Evolutionary conservation across 2,329 filamentous ascomycete species (phyloP).

Genomic region (Phialophora verrucosa): DNA sequence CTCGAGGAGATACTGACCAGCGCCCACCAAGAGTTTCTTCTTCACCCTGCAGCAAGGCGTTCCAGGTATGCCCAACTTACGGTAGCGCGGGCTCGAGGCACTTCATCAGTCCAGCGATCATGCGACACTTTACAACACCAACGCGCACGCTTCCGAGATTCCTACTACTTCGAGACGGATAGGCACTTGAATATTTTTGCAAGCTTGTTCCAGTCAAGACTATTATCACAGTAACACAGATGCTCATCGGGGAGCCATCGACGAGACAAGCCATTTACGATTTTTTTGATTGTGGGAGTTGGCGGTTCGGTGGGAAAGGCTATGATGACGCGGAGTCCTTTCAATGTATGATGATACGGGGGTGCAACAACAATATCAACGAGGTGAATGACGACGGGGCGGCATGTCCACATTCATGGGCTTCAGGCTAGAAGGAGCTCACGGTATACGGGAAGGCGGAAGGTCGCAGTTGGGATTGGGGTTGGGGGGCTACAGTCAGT

Average conservation of each 20-base stretch:
- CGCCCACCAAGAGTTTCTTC: neutral
- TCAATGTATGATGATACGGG: slow-evolving; percentile 11
- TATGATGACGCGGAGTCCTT: neutral
- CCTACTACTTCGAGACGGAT: neutral
- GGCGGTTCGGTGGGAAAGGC: neutral
- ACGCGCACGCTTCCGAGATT: neutral
- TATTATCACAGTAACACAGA: neutral
- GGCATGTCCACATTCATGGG: neutral
- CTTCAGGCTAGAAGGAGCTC: slow-evolving; percentile 6
- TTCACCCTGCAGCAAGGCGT: slow-evolving; percentile 14
- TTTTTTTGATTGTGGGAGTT: neutral
- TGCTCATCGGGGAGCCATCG: neutral
- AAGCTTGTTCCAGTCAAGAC: slow-evolving; percentile 34
- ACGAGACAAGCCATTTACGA: slow-evolving; percentile 6
- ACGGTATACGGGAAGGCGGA: neutral
- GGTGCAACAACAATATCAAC: slow-evolving; percentile 9
- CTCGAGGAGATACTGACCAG: slow-evolving; percentile 25
- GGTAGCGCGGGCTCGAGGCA: slow-evolving; percentile 5
- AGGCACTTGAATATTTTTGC: slow-evolving; percentile 1
- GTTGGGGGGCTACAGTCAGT: slow-evolving; percentile 13
- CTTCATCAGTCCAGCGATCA: slow-evolving; percentile 3
- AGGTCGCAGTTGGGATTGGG: neutral
- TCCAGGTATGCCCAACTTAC: neutral
- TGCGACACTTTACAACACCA: neutral
- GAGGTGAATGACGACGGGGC: slow-evolving; percentile 8